These are phyloP conservation scores for Taphrina confusa DNA, from an alignment of 1,139 yeast species.

Conservation along the genomic window DNA sequence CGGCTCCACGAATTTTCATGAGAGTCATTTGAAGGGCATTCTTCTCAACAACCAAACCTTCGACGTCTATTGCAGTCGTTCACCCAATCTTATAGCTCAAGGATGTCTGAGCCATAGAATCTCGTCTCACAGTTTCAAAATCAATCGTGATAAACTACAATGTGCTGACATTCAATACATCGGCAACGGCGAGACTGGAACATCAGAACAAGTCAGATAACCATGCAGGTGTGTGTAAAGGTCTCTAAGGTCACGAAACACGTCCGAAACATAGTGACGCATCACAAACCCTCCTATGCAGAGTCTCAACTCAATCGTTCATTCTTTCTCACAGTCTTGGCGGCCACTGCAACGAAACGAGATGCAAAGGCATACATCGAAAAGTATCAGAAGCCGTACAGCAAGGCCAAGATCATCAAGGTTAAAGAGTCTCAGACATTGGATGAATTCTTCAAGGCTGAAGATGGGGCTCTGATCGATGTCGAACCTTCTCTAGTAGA, in stretches of 20 bases:
- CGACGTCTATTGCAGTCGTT: no score
- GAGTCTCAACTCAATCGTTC: conserved; percentile 44
- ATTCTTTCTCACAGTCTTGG: conserved; percentile 60
- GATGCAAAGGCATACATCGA: conserved; percentile 63
- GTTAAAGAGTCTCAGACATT: conserved; percentile 1
- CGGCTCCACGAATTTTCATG: no score
- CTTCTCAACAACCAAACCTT: no score
- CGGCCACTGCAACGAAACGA: conserved; percentile 66
- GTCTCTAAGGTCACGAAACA: not conserved
- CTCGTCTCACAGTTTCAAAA: no score
- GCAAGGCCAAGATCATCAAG: conserved; percentile 42
- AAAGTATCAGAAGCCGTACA: conserved; percentile 46
- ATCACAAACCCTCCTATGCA: conserved; percentile 32
- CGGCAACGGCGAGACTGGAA: no score
- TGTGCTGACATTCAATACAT: no score
- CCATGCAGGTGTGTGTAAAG: no score
- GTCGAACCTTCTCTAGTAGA: conserved; percentile 43
- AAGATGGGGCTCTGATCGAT: conserved; percentile 9
- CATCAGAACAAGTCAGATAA: no score
- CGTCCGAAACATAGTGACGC: conserved; percentile 18
- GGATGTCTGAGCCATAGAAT: no score
- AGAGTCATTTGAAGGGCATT: no score
- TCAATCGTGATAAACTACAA: no score
- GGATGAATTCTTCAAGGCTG: conserved; percentile 18
- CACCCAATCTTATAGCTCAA: no score